These are phyloP conservation scores for Backusella mclennaniae DNA, from an alignment of 192 early-diverging fungal species.

Conservation along the genomic window DNA sequence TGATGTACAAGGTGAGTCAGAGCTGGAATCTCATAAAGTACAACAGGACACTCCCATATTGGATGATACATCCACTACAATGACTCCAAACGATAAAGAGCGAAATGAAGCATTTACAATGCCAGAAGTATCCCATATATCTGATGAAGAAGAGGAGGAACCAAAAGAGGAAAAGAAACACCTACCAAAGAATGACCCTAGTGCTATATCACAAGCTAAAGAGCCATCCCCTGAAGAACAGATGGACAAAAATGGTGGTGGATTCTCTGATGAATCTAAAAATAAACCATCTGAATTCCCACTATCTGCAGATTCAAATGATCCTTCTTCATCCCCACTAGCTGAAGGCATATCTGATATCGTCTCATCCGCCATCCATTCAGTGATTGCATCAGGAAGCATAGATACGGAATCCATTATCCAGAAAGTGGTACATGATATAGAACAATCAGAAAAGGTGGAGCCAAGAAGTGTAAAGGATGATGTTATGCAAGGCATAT, in stretches of 20 bases:
- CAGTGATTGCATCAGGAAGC: not conserved
- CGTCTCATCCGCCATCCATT: not conserved
- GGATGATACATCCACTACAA: not conserved
- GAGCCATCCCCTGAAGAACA: not conserved
- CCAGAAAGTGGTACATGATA: not conserved
- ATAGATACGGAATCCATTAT: not conserved
- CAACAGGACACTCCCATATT: not conserved
- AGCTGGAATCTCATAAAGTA: not conserved
- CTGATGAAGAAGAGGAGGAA: not conserved
- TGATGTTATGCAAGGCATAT: not conserved
- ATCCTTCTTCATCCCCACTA: not conserved
- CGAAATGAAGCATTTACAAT: not conserved
- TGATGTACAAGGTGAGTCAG: not conserved
- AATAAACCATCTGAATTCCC: slow-evolving; percentile 2
- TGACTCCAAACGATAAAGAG: not conserved
- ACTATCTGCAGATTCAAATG: not conserved
- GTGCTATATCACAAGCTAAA: not conserved
- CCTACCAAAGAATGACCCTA: not conserved
- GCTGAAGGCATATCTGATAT: not conserved
- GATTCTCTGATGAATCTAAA: not conserved
- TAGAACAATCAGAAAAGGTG: not conserved
- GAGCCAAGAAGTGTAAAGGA: not conserved
- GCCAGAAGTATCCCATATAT: not conserved
- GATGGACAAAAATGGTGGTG: not conserved
- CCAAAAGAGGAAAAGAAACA: not conserved